These are phyloP conservation scores for Dendrobium officinale DNA, from an alignment of 106 monocot species.

Conservation along the genomic window DNA sequence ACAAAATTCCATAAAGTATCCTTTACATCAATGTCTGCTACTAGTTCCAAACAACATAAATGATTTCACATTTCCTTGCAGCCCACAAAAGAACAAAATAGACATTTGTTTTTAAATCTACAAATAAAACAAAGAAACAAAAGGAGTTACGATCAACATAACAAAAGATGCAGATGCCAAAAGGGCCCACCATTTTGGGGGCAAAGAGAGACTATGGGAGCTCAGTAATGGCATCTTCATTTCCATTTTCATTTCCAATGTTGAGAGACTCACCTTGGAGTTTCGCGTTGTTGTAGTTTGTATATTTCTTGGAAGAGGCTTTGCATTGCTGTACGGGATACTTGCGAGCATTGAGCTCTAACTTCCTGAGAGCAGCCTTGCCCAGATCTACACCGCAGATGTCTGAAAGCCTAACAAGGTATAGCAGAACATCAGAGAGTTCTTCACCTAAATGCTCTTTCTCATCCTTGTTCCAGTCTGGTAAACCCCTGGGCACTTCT, in stretches of 20 bases:
- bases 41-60: background rate
- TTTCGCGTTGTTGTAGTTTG: background rate
- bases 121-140: too few relatives aligned
- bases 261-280: background rate
- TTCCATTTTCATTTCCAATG: background rate
- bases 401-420: slow-evolving; percentile 74
- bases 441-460: slow-evolving; percentile 84
- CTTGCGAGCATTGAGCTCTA: slow-evolving; percentile 72
- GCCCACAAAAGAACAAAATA: background rate
- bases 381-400: slow-evolving; percentile 80
- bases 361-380: slow-evolving; percentile 60
- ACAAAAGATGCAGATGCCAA: background rate
- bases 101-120: background rate
- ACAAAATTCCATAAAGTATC: background rate
- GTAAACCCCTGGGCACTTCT: slow-evolving; percentile 75
- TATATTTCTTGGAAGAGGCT: slow-evolving; percentile 46
- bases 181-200: background rate
- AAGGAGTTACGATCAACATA: background rate
- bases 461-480: slow-evolving; percentile 72
- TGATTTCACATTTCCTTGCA: background rate
- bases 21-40: background rate
- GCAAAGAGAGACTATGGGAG: background rate
- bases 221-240: background rate
- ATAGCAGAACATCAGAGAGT: slow-evolving; percentile 87
- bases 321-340: slow-evolving; percentile 57